Percentiles rank a stretch among this genome's conserved stretches.
Evolutionary conservation across 2,329 filamentous ascomycete genomes (phyloP).

Genomic region (Didymella glomerata): DNA sequence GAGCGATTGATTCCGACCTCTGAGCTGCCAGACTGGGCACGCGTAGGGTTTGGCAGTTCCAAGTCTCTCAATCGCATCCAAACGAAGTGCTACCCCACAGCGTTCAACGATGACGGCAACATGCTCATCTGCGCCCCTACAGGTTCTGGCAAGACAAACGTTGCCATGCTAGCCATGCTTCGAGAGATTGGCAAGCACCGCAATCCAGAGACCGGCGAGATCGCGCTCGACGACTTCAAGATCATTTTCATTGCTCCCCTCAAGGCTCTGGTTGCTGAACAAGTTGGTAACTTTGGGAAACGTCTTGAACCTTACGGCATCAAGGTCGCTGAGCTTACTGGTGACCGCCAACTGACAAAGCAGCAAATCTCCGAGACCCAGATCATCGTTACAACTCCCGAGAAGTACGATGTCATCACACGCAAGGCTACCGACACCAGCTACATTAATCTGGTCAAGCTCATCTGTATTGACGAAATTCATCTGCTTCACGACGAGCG

Average conservation of each 20-base stretch:
- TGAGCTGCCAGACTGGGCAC: constrained; percentile 92
- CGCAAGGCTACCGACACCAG: constrained; percentile 96
- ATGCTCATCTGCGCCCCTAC: constrained; percentile 98
- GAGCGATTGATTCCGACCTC: constrained; percentile 81
- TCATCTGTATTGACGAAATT: constrained; percentile 98
- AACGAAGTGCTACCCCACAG: constrained; percentile 88
- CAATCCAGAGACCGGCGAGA: constrained; percentile 86
- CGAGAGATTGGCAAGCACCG: constrained; percentile 96
- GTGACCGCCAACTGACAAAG: constrained; percentile 97
- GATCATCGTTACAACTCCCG: constrained; percentile 96
- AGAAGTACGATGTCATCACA: constrained; percentile 99
- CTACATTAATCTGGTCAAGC: constrained; percentile 94
- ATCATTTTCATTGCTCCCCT: constrained; percentile 97
- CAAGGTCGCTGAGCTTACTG: constrained; percentile 92
- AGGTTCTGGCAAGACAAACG: constrained; percentile 97
- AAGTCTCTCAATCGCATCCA: constrained; percentile 95
- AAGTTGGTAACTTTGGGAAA: constrained; percentile 96
- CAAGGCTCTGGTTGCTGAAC: constrained; percentile 95
- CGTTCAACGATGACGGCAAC: constrained; percentile 93
- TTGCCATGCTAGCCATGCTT: constrained; percentile 95
- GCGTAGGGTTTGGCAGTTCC: constrained; percentile 81
- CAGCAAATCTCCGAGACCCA: constrained; percentile 98
- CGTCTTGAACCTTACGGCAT: constrained; percentile 91
- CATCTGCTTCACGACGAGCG: constrained; percentile 97
- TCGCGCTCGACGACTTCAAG: constrained; percentile 96